Evolutionary conservation across 2,329 filamentous ascomycete species (phyloP).

Genomic region (Cryphonectria parasitica): DNA sequence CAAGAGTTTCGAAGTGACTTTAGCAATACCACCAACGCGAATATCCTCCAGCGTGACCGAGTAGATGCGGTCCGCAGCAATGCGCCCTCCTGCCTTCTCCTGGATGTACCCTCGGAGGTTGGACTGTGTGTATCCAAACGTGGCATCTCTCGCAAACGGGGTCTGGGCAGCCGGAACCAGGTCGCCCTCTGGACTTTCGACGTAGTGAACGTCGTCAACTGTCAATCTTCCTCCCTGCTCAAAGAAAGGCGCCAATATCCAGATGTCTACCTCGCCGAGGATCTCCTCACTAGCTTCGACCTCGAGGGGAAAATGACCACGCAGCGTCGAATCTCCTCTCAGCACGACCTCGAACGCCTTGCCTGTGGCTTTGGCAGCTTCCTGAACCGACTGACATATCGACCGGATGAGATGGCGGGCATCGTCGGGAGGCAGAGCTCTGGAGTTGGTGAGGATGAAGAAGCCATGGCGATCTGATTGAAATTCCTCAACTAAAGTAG

Average conservation of each 20-base stretch:
- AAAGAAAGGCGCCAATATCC: conserved; percentile 63
- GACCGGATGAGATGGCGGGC: conserved; percentile 46
- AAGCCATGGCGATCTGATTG: conserved; percentile 48
- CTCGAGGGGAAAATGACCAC: conserved; percentile 61
- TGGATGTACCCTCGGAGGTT: conserved; percentile 56
- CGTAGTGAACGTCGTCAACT: conserved; percentile 61
- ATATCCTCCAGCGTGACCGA: conserved; percentile 3
- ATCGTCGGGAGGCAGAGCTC: conserved; percentile 54
- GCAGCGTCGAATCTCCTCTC: conserved; percentile 59
- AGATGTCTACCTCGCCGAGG: conserved; percentile 34
- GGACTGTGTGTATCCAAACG: conserved; percentile 60
- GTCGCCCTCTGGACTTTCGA: conserved; percentile 50
- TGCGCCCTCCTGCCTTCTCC: conserved; percentile 55
- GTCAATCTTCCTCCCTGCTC: conserved; percentile 61
- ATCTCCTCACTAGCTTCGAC: conserved; percentile 40
- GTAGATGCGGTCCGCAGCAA: conserved; percentile 34
- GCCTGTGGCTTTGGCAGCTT: conserved; percentile 45
- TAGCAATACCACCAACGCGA: neutral
- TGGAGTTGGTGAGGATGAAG: conserved; percentile 65
- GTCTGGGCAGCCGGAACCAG: conserved; percentile 55
- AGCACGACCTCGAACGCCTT: conserved; percentile 58
- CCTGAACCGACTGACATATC: conserved; percentile 45
- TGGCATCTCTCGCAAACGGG: conserved; percentile 60
- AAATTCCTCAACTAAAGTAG: conserved; percentile 44
- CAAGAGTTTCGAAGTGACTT: conserved; percentile 36